A percentile compares a stretch with the other conserved stretches of the same genome.
Evolutionary conservation across 108 stramenopile species (phyloP).

Genomic region (Nitzschia putrida): DNA sequence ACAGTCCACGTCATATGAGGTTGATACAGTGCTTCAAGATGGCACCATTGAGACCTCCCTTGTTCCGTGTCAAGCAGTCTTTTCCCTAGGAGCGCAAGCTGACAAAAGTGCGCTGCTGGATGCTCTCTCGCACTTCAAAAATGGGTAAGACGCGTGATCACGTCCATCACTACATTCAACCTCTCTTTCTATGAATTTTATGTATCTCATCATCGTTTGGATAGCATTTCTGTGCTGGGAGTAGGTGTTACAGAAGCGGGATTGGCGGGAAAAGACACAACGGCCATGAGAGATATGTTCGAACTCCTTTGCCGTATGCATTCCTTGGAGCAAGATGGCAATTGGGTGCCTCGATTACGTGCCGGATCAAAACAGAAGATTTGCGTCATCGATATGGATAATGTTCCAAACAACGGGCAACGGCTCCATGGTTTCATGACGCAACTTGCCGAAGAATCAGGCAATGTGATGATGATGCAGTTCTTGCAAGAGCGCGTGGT

Average conservation of each 20-base stretch:
- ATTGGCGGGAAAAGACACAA: slow-evolving; percentile 56
- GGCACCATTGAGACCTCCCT: slow-evolving; percentile 51
- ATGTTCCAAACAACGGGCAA: slow-evolving; percentile 83
- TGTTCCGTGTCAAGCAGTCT: slow-evolving; percentile 58
- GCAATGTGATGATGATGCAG: slow-evolving; percentile 9
- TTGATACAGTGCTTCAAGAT: slow-evolving; percentile 67
- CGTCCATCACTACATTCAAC: no score
- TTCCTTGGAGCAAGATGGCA: neutral
- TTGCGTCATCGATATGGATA: slow-evolving; percentile 85
- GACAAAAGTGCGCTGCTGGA: slow-evolving; percentile 55
- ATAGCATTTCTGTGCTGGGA: slow-evolving; percentile 61
- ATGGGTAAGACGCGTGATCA: slow-evolving; percentile 4
- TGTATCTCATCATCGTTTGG: neutral
- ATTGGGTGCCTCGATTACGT: no score
- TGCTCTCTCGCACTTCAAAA: slow-evolving; percentile 32
- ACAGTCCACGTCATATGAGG: slow-evolving; percentile 24
- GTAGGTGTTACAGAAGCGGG: slow-evolving; percentile 91
- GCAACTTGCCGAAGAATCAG: slow-evolving; percentile 44
- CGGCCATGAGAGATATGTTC: slow-evolving; percentile 72
- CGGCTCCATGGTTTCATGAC: slow-evolving; percentile 64
- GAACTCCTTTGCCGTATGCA: slow-evolving; percentile 40
- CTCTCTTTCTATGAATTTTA: neutral
- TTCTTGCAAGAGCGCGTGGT: slow-evolving; percentile 61
- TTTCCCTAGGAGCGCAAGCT: slow-evolving; percentile 56
- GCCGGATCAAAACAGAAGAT: slow-evolving; percentile 25